Conservation (phyloP, 306 rosid genomes). For the Fragaria iinumae region DNA sequence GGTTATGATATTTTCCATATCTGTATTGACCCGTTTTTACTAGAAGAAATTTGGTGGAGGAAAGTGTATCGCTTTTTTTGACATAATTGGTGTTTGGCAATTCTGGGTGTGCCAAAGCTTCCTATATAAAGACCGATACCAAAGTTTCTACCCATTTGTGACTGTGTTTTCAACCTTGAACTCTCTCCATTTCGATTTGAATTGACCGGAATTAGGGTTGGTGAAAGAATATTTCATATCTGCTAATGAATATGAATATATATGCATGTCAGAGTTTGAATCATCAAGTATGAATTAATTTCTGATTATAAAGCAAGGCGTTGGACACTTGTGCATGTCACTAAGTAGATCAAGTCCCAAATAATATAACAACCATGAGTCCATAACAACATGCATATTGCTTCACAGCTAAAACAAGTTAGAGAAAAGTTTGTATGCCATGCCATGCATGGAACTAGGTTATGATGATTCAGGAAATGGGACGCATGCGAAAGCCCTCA, state of each 20-base stretch:
- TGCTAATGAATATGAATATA: background rate
- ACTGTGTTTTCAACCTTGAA: background rate
- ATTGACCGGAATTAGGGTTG: background rate
- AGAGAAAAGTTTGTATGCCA: background rate
- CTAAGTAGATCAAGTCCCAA: background rate
- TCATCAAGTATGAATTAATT: background rate
- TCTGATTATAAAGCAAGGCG: constrained; percentile 11
- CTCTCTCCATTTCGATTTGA: background rate
- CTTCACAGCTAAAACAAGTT: constrained; percentile 16
- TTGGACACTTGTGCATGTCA: constrained; percentile 24
- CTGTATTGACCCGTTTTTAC: constrained; percentile 26
- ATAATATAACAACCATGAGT: background rate
- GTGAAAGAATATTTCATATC: background rate
- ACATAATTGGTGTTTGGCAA: constrained; percentile 1
- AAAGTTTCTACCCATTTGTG: background rate
- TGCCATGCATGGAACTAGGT: background rate
- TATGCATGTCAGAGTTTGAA: background rate
- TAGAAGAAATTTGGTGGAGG: background rate
- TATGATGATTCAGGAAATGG: constrained; percentile 9
- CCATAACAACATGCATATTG: background rate
- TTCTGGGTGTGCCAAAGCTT: constrained; percentile 14
- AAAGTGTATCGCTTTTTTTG: constrained; percentile 19
- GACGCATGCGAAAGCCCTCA: constrained; percentile 18
- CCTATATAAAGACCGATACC: background rate
- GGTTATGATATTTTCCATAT: constrained; percentile 28